These are phyloP conservation scores for Crithidia sp. DNA, from an alignment of 208 protist species.

Conservation along the genomic window DNA sequence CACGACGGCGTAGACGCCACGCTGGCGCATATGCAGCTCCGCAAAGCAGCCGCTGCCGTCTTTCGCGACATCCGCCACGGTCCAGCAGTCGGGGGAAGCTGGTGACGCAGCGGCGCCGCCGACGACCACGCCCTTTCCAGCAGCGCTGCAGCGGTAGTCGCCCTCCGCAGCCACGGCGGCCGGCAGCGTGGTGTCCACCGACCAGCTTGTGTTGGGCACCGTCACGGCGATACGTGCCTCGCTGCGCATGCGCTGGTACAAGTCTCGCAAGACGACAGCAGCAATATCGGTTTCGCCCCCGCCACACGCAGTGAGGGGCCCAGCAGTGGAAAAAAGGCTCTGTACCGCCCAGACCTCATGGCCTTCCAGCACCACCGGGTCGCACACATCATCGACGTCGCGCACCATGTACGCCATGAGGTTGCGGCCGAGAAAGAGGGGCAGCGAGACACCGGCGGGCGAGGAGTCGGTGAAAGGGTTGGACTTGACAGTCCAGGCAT, in stretches of 20 bases:
- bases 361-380: constrained; percentile 62
- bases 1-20: constrained; percentile 63
- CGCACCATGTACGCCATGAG: constrained; percentile 64
- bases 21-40: constrained; percentile 37
- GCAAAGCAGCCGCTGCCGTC: constrained; percentile 49
- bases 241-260: constrained; percentile 57
- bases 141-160: constrained; percentile 32
- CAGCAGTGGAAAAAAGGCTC: constrained; percentile 41
- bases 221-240: constrained; percentile 41
- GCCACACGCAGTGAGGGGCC: constrained; percentile 57
- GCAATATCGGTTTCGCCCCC: constrained; percentile 42
- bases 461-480: constrained; percentile 44
- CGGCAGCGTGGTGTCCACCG: constrained; percentile 11
- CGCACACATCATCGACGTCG: constrained; percentile 84
- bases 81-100: constrained; percentile 16
- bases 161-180: constrained; percentile 46
- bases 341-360: constrained; percentile 83
- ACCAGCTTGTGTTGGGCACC: constrained; percentile 47
- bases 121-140: background rate
- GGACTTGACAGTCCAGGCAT: constrained; percentile 31
- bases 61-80: constrained; percentile 1
- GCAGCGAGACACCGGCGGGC: constrained; percentile 10
- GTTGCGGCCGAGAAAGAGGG: constrained; percentile 73
- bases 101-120: background rate
- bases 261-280: constrained; percentile 47